A percentile compares a stretch with the other conserved stretches of the same genome.
phyloP scores from a whole-genome alignment of 495 filamentous ascomycete genomes.

The Articulospora tetracladia region DNA sequence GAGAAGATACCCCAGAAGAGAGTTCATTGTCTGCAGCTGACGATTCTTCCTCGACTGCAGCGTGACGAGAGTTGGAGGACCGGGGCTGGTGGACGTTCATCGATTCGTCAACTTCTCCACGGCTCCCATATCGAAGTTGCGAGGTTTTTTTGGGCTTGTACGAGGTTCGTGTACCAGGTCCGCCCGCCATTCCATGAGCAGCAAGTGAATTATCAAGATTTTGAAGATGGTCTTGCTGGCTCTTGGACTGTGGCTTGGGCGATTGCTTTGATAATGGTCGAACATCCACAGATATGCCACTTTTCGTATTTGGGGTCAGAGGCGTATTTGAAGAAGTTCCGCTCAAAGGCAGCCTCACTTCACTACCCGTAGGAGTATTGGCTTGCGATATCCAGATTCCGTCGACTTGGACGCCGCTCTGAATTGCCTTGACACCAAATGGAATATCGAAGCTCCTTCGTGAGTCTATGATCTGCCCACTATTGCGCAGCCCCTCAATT shows the following conservation, averaged over 20 bases:
- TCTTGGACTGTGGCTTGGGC: neutral
- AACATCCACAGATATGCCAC: slow-evolving; percentile 1
- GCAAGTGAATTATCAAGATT: neutral
- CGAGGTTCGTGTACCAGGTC: slow-evolving; percentile 3
- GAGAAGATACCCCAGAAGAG: slow-evolving; percentile 32
- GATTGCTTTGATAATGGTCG: slow-evolving; percentile 3
- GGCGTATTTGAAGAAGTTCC: slow-evolving; percentile 11
- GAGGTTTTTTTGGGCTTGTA: slow-evolving; percentile 35
- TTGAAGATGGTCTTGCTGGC: neutral
- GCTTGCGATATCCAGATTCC: slow-evolving; percentile 82
- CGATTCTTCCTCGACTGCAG: slow-evolving; percentile 6
- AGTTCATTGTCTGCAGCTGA: slow-evolving; percentile 28
- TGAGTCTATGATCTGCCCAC: slow-evolving; percentile 40
- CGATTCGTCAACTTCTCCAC: slow-evolving; percentile 29
- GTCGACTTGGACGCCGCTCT: slow-evolving; percentile 80
- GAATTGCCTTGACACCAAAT: slow-evolving; percentile 85
- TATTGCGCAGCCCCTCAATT: slow-evolving; percentile 49
- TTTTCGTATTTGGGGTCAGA: slow-evolving; percentile 9
- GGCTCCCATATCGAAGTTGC: slow-evolving; percentile 29
- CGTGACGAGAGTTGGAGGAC: slow-evolving; percentile 12
- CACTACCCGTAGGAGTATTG: slow-evolving; percentile 44
- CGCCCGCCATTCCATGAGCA: neutral
- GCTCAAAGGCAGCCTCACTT: slow-evolving; percentile 16
- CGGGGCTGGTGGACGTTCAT: slow-evolving; percentile 27
- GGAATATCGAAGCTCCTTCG: slow-evolving; percentile 53